Conservation (phyloP, 805 yeast genomes). For the Clavispora fructus region DNA sequence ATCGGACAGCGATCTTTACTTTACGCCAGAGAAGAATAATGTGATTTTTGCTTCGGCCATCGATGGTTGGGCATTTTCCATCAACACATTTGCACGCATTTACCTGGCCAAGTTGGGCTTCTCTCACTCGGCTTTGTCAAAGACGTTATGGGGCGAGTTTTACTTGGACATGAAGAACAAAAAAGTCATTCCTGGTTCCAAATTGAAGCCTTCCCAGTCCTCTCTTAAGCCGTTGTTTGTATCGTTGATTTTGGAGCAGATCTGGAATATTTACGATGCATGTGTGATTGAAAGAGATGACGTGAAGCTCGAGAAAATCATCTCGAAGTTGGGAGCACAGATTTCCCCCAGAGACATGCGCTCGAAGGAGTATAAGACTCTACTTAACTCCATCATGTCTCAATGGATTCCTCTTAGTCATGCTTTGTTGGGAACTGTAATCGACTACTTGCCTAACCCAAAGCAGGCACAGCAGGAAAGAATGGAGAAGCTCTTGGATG, state of each 20-base stretch:
- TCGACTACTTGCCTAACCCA: conserved; percentile 85
- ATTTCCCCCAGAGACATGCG: conserved; percentile 70
- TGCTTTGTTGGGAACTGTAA: conserved; percentile 77
- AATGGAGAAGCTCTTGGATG: conserved; percentile 56
- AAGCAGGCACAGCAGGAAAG: conserved; percentile 65
- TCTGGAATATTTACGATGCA: conserved; percentile 86
- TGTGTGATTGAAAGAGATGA: conserved; percentile 59
- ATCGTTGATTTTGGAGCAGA: conserved; percentile 76
- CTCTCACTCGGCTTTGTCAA: conserved; percentile 68
- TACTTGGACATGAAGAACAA: conserved; percentile 87
- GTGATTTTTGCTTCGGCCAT: conserved; percentile 87
- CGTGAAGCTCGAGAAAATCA: conserved; percentile 71
- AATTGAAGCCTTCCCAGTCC: conserved; percentile 49
- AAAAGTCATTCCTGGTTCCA: conserved; percentile 65
- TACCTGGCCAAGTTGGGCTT: conserved; percentile 83
- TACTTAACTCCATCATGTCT: conserved; percentile 65
- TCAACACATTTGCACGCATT: conserved; percentile 82
- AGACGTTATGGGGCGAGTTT: conserved; percentile 95
- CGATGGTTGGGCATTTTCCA: conserved; percentile 97
- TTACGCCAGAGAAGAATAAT: conserved; percentile 81
- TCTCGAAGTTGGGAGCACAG: conserved; percentile 61
- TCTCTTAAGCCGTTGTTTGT: conserved; percentile 77
- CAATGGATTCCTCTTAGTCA: conserved; percentile 95
- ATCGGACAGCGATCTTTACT: conserved; percentile 78
- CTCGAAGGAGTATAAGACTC: conserved; percentile 66